phyloP scores from a whole-genome alignment of 176 grass and related monocot species.

The Calamus simplicifolius region DNA sequence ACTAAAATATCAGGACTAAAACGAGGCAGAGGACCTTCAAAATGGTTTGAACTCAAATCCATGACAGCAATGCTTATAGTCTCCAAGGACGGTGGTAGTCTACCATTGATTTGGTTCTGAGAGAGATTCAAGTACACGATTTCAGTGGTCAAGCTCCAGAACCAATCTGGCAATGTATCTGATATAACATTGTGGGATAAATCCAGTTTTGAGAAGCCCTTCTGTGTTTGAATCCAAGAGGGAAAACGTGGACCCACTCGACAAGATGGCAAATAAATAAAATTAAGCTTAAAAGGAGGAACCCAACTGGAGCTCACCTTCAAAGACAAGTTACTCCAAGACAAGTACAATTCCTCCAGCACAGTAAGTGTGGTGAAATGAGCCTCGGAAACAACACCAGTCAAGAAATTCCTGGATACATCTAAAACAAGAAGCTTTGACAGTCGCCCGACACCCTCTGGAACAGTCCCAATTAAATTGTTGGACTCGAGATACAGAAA shows the following conservation, averaged over 20 bases:
- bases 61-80: background rate
- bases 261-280: background rate
- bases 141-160: background rate
- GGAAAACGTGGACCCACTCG: constrained; percentile 20
- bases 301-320: constrained; percentile 5
- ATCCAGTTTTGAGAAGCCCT: background rate
- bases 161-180: constrained; percentile 8
- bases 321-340: background rate
- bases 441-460: constrained; percentile 3
- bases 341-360: background rate
- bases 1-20: constrained; percentile 6
- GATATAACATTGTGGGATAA: constrained; percentile 16
- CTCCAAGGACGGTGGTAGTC: constrained; percentile 10
- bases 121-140: background rate
- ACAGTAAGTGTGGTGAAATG: constrained; percentile 4
- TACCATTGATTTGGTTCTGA: constrained; percentile 8
- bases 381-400: constrained; percentile 10
- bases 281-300: background rate
- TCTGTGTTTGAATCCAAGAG: constrained; percentile 10
- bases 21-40: background rate
- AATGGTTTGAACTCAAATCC: background rate
- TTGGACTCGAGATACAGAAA: constrained; percentile 5
- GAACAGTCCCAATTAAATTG: constrained; percentile 12
- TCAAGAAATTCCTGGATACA: background rate
- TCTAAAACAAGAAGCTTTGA: background rate